Evolutionary conservation across 2,329 filamentous ascomycete species (phyloP), one percentile per base, ranked within the genome.

Genomic region (Coniosporium tulheliwenetii): DNA sequence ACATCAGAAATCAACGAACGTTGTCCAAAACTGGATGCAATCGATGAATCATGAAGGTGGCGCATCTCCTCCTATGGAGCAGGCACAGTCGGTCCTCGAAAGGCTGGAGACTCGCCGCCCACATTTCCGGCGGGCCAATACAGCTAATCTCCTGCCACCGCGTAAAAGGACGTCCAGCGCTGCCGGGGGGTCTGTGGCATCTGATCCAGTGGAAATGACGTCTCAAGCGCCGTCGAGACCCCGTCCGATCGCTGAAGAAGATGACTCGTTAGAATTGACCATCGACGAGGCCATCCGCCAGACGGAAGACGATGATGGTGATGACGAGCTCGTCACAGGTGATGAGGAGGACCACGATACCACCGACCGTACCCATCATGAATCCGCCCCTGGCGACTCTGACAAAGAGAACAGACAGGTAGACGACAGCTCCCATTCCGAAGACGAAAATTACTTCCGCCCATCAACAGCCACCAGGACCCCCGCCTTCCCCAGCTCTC

Each of bases 11-110:
- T 85, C 81, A 1, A 81, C 81, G 47, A 86, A 79, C 44, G 83
- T 85, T 0, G 86, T 95, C 39, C 79, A 81, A 26, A 79, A 83
- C 49, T 95, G 87, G 87, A 94, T 95, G 83, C 83, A 86, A 44
- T 63, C 61, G 14, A 70, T 77, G 52, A 72, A 70, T 14, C 57
- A 68, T 56, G 70, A 71, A 34, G 70, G 67, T 5, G 65, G 65
- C 39, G 65, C 67, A 16, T 67, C 63, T 43, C 70, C 75, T 10
- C 76, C 76, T 8, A 64, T 72, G 44, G 77, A 80, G 50, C 70
- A 79, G 49, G 70, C 77, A 41, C 66, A 65, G 8, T 71, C 70
- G 2, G 63, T 75, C 9, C 62, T 78, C 2, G 73, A 77, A 48
- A 64, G 65, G 36, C 58, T 80, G 1, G 77, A 80, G 50, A 59